Percentiles rank a stretch among this genome's conserved stretches.
These are phyloP conservation scores for Aspergillus sclerotiicarbonarius DNA, from an alignment of 495 filamentous ascomycete species.

Conservation along the genomic window DNA sequence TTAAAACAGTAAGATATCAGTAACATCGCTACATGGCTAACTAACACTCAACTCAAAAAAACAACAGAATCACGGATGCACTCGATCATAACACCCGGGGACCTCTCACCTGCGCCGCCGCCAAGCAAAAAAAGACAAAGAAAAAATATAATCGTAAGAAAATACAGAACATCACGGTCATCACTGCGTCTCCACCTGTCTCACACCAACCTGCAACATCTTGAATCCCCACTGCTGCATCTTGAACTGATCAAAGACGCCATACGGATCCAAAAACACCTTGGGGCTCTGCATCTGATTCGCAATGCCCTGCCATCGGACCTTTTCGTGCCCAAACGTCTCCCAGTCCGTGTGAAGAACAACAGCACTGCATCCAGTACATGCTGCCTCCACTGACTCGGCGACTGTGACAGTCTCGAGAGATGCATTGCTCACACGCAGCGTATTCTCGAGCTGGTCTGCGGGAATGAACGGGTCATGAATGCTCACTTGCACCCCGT, in stretches of 20 bases:
- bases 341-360: slow-evolving; percentile 13
- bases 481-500: slow-evolving; percentile 57
- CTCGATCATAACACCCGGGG: too few species aligned
- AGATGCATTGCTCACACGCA: not conserved
- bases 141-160: too few species aligned
- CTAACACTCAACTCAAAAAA: too few species aligned
- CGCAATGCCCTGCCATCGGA: slow-evolving; percentile 13
- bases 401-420: slow-evolving; percentile 5
- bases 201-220: slow-evolving; percentile 12
- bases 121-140: too few species aligned
- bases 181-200: not conserved
- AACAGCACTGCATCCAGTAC: slow-evolving; percentile 15
- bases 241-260: slow-evolving; percentile 9
- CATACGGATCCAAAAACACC: slow-evolving; percentile 9
- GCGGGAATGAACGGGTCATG: slow-evolving; percentile 56
- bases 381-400: slow-evolving; percentile 15
- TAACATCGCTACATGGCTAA: too few species aligned
- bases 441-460: slow-evolving; percentile 1
- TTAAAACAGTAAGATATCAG: too few species aligned
- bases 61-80: too few species aligned
- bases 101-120: too few species aligned
- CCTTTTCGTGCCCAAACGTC: slow-evolving; percentile 13
- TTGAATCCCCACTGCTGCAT: slow-evolving; percentile 17
- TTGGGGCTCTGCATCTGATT: slow-evolving; percentile 10
- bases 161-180: not conserved